Percentiles rank a stretch among this genome's conserved stretches.
phyloP scores from a whole-genome alignment of 768 basidiomycete genomes.

The Collybiopsis luxurians region DNA sequence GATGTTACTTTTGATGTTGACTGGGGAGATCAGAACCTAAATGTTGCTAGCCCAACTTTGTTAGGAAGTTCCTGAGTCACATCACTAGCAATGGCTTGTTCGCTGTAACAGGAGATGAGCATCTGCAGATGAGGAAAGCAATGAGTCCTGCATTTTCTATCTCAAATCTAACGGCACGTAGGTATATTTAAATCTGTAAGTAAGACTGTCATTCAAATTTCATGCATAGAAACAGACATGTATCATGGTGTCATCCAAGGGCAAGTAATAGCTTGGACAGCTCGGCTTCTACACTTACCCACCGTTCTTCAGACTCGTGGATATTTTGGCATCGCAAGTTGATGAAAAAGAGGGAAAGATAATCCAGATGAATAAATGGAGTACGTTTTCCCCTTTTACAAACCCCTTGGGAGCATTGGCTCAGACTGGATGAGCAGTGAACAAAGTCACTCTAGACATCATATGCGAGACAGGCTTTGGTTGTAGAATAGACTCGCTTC shows the following conservation, averaged over 20 bases:
- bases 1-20: not conserved
- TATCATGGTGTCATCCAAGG: constrained; percentile 45
- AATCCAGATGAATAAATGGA: constrained; percentile 42
- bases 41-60: constrained; percentile 35
- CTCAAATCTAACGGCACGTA: constrained; percentile 36
- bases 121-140: constrained; percentile 46
- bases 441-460: constrained; percentile 51
- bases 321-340: constrained; percentile 9
- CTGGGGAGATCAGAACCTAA: not conserved
- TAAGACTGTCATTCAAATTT: not conserved
- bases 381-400: constrained; percentile 33
- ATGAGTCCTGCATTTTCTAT: constrained; percentile 55
- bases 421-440: constrained; percentile 29
- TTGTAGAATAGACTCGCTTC: constrained; percentile 42
- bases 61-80: constrained; percentile 39
- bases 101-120: constrained; percentile 46
- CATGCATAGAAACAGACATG: constrained; percentile 36
- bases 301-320: not conserved
- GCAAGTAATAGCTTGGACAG: constrained; percentile 28
- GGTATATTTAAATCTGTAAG: not conserved
- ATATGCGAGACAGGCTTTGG: constrained; percentile 51
- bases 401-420: too few relatives aligned
- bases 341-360: constrained; percentile 21
- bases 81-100: constrained; percentile 44
- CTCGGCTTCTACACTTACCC: too few relatives aligned